phyloP scores from a whole-genome alignment of 1,139 yeast species.

The Nakaseomyces bracarensis region DNA sequence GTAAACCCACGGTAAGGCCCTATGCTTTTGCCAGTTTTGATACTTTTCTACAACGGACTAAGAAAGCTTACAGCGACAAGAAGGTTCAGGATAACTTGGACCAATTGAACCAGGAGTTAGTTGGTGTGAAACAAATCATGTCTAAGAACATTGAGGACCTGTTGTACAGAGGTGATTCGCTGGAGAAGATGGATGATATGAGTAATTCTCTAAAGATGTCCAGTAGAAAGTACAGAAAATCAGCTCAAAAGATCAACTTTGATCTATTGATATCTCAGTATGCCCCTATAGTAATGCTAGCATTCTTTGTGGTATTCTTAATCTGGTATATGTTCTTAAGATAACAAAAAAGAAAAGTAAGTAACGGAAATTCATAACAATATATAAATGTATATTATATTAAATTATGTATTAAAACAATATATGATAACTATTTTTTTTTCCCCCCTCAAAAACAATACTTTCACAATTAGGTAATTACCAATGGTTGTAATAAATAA shows the following conservation, averaged over 20 bases:
- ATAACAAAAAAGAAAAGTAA: conserved; percentile 9
- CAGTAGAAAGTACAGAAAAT: conserved; percentile 77
- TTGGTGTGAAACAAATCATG: conserved; percentile 92
- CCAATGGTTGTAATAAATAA: too few species aligned
- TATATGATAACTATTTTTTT: too few species aligned
- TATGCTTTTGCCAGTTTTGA: conserved; percentile 86
- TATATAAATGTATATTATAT: background rate
- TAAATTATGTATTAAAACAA: too few species aligned
- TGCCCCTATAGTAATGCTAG: conserved; percentile 72
- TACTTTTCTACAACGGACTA: conserved; percentile 75
- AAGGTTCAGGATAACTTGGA: conserved; percentile 86
- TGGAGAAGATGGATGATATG: conserved; percentile 87
- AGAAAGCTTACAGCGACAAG: conserved; percentile 80
- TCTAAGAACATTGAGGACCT: conserved; percentile 92
- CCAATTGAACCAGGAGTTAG: conserved; percentile 74
- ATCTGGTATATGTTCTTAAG: conserved; percentile 74
- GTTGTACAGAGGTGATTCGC: conserved; percentile 86
- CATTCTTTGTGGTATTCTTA: conserved; percentile 64
- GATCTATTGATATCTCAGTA: conserved; percentile 85
- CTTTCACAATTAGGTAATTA: too few species aligned
- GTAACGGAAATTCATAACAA: background rate
- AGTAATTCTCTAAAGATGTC: conserved; percentile 74
- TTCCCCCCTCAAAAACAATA: too few species aligned
- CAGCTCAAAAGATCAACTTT: conserved; percentile 84
- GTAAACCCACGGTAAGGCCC: conserved; percentile 61